phyloP scores from a whole-genome alignment of 768 basidiomycete species.

The Macrolepiota dolichaula region DNA sequence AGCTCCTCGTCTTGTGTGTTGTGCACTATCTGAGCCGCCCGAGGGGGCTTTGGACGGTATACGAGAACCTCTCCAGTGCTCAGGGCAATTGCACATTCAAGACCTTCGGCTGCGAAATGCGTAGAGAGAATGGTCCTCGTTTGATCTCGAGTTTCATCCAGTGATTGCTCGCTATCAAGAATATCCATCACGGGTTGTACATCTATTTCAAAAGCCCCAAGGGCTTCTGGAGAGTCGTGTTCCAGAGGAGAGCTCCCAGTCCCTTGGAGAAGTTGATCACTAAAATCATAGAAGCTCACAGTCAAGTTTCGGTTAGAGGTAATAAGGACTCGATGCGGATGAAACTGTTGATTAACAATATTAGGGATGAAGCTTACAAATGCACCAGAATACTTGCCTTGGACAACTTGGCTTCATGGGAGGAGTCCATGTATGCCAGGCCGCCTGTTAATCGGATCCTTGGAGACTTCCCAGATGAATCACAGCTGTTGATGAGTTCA shows the following conservation, averaged over 20 bases:
- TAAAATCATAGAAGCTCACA: constrained; percentile 73
- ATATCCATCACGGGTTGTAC: constrained; percentile 37
- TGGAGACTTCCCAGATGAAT: neutral
- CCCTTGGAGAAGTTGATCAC: constrained; percentile 54
- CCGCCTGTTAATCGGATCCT: neutral
- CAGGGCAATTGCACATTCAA: constrained; percentile 55
- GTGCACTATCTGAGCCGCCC: constrained; percentile 10
- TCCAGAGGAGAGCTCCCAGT: constrained; percentile 44
- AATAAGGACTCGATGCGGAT: constrained; percentile 61
- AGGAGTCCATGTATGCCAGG: neutral
- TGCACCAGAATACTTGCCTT: constrained; percentile 38
- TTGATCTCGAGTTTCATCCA: neutral
- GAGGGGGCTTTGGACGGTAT: constrained; percentile 30
- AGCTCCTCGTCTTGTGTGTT: constrained; percentile 45
- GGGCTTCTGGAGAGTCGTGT: constrained; percentile 60
- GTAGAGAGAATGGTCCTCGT: constrained; percentile 36
- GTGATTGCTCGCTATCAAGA: neutral
- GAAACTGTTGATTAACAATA: constrained; percentile 36
- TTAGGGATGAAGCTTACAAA: neutral
- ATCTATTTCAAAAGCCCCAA: constrained; percentile 60
- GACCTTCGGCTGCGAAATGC: constrained; percentile 49
- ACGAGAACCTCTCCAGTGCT: constrained; percentile 56
- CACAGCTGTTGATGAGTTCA: neutral
- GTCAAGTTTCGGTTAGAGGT: constrained; percentile 62
- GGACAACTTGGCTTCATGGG: constrained; percentile 24